These are phyloP conservation scores for Tolypocladium inflatum DNA, from an alignment of 2,329 filamentous ascomycete species.

Conservation along the genomic window DNA sequence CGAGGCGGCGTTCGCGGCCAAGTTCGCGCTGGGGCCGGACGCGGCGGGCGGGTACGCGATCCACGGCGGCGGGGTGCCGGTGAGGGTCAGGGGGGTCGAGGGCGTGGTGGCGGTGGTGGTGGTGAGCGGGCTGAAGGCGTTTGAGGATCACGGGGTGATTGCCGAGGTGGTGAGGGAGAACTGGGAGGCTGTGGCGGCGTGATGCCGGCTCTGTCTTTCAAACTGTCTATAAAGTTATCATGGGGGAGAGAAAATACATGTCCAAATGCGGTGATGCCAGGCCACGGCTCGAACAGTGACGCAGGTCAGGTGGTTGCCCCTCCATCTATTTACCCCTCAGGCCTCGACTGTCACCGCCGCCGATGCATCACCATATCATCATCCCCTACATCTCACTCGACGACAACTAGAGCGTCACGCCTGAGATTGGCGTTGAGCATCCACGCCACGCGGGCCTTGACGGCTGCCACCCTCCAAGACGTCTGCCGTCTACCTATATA, in stretches of 20 bases:
- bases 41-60: constrained; percentile 58
- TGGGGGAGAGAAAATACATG: too few species aligned
- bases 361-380: background rate
- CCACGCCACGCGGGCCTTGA: background rate
- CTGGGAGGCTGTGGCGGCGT: constrained; percentile 19
- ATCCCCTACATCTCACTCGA: background rate
- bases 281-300: too few species aligned
- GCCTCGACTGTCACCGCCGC: background rate
- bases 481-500: background rate
- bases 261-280: too few species aligned
- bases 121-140: constrained; percentile 66
- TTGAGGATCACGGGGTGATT: constrained; percentile 69
- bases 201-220: background rate
- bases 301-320: background rate
- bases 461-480: background rate
- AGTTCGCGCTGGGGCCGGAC: constrained; percentile 51
- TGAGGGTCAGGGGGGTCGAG: constrained; percentile 64
- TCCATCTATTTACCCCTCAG: background rate
- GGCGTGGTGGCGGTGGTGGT: constrained; percentile 67
- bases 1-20: constrained; percentile 53
- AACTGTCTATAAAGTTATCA: background rate
- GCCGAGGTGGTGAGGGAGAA: constrained; percentile 55
- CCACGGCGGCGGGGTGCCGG: constrained; percentile 67
- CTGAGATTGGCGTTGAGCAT: background rate
- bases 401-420: background rate